Conservation (phyloP, 164 flowering plant genomes). For the Vitis vinifera region DNA sequence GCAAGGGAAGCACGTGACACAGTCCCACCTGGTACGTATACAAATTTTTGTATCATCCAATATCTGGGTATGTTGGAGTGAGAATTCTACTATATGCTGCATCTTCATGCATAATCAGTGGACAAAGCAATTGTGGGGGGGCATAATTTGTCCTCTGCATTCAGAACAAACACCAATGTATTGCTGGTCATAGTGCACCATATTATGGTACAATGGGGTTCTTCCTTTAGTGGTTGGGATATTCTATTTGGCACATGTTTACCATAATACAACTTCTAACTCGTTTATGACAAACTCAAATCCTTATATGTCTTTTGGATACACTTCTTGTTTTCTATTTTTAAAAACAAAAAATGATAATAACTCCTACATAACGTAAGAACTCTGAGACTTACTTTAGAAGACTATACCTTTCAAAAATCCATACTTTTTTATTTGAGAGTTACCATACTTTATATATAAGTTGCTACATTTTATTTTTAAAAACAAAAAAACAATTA, state of each 20-base stretch:
- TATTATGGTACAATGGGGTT: background rate
- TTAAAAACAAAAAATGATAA: too few species aligned
- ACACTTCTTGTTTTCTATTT: too few species aligned
- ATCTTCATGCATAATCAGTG: background rate
- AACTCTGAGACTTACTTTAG: too few species aligned
- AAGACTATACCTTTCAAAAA: too few species aligned
- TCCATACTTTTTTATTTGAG: too few species aligned
- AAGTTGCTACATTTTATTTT: too few species aligned
- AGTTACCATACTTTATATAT: too few species aligned
- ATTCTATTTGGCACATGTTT: background rate
- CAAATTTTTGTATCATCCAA: background rate
- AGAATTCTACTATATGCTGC: background rate
- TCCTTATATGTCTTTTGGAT: background rate
- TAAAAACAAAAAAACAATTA: too few species aligned
- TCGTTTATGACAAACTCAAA: background rate
- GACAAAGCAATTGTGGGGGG: background rate
- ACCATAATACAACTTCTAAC: background rate
- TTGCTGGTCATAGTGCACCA: background rate
- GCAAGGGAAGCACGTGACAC: conserved; percentile 83
- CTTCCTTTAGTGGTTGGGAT: background rate
- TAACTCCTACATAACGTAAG: too few species aligned
- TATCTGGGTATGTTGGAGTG: background rate
- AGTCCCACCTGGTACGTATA: conserved; percentile 69
- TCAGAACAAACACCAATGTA: background rate
- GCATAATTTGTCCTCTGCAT: background rate